Evolutionary conservation across 1,139 yeast species (phyloP).

Genomic region (Taphrina sp.): DNA sequence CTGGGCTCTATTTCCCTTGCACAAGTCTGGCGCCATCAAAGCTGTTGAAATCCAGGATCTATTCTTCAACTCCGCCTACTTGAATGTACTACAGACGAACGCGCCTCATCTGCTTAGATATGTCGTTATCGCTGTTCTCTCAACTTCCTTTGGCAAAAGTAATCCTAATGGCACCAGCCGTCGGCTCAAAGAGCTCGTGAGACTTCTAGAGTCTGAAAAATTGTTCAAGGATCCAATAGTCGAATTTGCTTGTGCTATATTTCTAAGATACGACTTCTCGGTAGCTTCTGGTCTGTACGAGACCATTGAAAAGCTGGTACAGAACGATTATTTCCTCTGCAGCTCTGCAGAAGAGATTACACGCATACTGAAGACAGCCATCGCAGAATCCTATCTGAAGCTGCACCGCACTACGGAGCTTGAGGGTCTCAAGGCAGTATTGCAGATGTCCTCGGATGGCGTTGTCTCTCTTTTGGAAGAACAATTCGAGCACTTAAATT

Average conservation of each 20-base stretch:
- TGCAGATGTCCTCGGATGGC: constrained; percentile 50
- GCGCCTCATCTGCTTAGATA: constrained; percentile 67
- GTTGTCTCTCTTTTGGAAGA: constrained; percentile 40
- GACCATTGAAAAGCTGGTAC: constrained; percentile 51
- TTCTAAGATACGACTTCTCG: constrained; percentile 57
- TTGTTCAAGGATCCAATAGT: constrained; percentile 64
- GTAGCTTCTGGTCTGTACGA: constrained; percentile 51
- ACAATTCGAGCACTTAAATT: constrained; percentile 21
- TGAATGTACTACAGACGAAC: constrained; percentile 63
- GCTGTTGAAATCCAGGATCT: constrained; percentile 49
- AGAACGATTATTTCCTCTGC: constrained; percentile 57
- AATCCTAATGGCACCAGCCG: constrained; percentile 46
- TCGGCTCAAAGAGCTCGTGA: constrained; percentile 56
- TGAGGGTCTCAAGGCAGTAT: constrained; percentile 48
- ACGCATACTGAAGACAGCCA: constrained; percentile 52
- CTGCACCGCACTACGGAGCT: constrained; percentile 54
- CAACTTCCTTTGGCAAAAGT: constrained; percentile 36
- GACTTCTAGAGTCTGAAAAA: constrained; percentile 60
- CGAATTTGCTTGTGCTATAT: constrained; percentile 54
- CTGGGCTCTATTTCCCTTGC: constrained; percentile 61
- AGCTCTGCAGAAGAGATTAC: constrained; percentile 49
- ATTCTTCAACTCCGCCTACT: constrained; percentile 57
- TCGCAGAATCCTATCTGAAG: constrained; percentile 55
- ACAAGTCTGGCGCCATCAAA: constrained; percentile 51
- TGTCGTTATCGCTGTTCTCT: constrained; percentile 57